Conservation (phyloP, 2,329 filamentous ascomycete species). For the Grosmannia serpens region DNA sequence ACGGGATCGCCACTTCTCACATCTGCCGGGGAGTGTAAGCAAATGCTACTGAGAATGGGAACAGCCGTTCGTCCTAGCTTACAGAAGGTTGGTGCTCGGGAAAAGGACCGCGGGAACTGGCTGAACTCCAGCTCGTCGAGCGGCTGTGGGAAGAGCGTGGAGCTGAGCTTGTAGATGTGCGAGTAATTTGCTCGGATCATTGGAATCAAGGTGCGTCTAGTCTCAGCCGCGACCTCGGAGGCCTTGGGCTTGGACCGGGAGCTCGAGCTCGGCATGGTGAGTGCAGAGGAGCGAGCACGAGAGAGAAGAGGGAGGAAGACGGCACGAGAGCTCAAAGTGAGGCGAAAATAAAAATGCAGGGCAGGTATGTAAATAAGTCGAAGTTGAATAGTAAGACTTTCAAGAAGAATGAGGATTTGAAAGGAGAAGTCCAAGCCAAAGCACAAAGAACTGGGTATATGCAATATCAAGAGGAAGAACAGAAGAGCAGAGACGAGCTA, state of each 20-base stretch:
- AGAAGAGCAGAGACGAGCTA: no score
- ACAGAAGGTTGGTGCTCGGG: constrained; percentile 32
- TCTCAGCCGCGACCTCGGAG: constrained; percentile 60
- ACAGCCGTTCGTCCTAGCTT: not conserved
- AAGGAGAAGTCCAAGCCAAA: no score
- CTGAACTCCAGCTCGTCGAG: constrained; percentile 31
- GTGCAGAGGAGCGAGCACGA: not conserved
- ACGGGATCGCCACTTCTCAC: constrained; percentile 48
- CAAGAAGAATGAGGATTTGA: no score
- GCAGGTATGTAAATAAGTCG: not conserved
- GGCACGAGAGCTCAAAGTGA: not conserved
- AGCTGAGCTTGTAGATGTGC: constrained; percentile 43
- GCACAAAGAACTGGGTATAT: no score
- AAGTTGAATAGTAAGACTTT: not conserved
- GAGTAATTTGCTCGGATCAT: constrained; percentile 46
- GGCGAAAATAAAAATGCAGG: not conserved
- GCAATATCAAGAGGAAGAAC: no score
- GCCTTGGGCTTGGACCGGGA: constrained; percentile 43
- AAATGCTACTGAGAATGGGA: not conserved
- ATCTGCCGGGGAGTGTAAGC: constrained; percentile 16
- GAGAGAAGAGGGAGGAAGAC: not conserved
- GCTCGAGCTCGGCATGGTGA: constrained; percentile 33
- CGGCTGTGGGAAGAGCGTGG: constrained; percentile 44
- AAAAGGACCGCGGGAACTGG: constrained; percentile 23
- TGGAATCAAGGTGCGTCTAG: constrained; percentile 60